A percentile compares a stretch with the other conserved stretches of the same genome.
Conservation (phyloP, 2,329 filamentous ascomycete species). For the Onygena corvina region DNA sequence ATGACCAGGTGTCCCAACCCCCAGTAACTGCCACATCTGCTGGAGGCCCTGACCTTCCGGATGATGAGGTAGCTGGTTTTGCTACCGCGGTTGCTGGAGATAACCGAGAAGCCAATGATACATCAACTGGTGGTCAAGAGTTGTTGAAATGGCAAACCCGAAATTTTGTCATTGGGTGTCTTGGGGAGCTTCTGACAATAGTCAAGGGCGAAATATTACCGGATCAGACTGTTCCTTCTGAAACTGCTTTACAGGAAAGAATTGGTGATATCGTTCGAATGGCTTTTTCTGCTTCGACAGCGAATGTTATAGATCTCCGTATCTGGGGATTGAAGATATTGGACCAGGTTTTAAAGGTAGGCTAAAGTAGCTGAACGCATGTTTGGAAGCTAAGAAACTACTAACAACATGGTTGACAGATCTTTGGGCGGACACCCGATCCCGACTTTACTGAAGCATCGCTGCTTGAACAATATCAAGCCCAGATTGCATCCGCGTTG, state of each 20-base stretch:
- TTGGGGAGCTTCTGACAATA: conserved; percentile 69
- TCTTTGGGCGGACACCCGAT: conserved; percentile 91
- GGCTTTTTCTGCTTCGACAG: conserved; percentile 94
- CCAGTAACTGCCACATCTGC: conserved; percentile 32
- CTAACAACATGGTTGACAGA: conserved; percentile 30
- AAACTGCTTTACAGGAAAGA: conserved; percentile 64
- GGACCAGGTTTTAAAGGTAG: conserved; percentile 68
- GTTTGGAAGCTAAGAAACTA: neutral
- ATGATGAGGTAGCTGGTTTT: conserved; percentile 95
- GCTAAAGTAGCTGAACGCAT: conserved; percentile 4
- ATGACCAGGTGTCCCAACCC: conserved; percentile 32
- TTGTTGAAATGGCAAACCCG: conserved; percentile 89
- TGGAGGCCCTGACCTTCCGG: conserved; percentile 62
- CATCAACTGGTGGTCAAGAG: conserved; percentile 57
- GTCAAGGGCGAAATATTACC: conserved; percentile 67
- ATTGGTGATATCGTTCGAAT: conserved; percentile 91
- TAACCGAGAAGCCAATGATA: conserved; percentile 44
- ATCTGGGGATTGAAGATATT: conserved; percentile 90
- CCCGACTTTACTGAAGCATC: conserved; percentile 97
- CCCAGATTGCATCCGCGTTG: conserved; percentile 90
- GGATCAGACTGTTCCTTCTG: conserved; percentile 65
- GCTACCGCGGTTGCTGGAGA: conserved; percentile 58
- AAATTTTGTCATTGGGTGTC: conserved; percentile 81
- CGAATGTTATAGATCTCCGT: conserved; percentile 76
- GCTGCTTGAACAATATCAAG: conserved; percentile 93